phyloP scores from a whole-genome alignment of 2,329 filamentous ascomycete genomes.

The Ophiostoma populinum region DNA sequence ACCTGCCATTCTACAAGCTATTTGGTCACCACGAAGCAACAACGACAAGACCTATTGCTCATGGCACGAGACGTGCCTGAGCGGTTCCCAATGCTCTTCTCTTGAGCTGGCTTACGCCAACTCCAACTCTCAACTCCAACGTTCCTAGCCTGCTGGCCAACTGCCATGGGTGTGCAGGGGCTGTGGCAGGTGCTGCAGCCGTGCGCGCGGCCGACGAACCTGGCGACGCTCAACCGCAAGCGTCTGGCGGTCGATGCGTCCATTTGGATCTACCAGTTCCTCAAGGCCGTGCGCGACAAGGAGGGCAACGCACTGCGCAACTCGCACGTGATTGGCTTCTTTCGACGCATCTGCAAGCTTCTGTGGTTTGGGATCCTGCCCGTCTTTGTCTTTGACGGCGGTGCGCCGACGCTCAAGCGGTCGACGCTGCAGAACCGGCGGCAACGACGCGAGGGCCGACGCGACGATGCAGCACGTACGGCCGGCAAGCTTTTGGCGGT shows the following conservation, averaged over 20 bases:
- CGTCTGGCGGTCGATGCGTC: conserved; percentile 93
- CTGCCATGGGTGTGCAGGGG: conserved; percentile 86
- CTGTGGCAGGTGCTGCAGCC: conserved; percentile 95
- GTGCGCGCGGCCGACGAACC: conserved; percentile 86
- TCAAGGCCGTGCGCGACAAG: conserved; percentile 96
- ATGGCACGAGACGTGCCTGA: too few species aligned
- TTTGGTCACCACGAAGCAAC: too few species aligned
- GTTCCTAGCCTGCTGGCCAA: too few species aligned
- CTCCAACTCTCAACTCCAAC: too few species aligned
- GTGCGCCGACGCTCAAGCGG: conserved; percentile 76
- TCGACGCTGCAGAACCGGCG: conserved; percentile 74
- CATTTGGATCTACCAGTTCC: conserved; percentile 99
- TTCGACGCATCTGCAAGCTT: conserved; percentile 92
- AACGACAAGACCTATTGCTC: neutral
- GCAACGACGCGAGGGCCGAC: conserved; percentile 63
- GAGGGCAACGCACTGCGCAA: conserved; percentile 94
- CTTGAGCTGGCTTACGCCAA: too few species aligned
- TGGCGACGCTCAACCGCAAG: conserved; percentile 90
- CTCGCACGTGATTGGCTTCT: conserved; percentile 93
- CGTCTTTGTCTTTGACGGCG: conserved; percentile 96
- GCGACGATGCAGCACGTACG: conserved; percentile 84
- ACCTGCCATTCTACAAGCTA: too few species aligned
- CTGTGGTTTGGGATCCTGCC: conserved; percentile 92
- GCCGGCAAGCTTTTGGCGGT: conserved; percentile 82
- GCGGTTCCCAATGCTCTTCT: too few species aligned